These are phyloP conservation scores for Aspergillus udagawae DNA, from an alignment of 2,329 filamentous ascomycete species.

Conservation along the genomic window DNA sequence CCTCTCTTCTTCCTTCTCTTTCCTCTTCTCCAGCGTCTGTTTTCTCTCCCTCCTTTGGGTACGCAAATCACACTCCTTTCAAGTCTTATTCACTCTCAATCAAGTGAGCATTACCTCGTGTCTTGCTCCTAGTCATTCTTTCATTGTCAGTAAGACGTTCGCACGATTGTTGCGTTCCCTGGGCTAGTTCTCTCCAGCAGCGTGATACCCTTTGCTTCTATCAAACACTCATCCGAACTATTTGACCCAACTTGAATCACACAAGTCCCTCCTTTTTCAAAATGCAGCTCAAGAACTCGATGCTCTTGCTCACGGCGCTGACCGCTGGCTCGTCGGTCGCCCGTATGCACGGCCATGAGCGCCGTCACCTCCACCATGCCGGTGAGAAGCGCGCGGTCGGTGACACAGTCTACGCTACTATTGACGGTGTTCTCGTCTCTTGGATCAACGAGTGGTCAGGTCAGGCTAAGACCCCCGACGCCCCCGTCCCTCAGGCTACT, in stretches of 20 bases:
- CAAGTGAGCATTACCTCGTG: slow-evolving; percentile 6
- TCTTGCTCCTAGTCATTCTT: slow-evolving; percentile 10
- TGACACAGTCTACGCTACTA: slow-evolving; percentile 29
- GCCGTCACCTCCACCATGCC: slow-evolving; percentile 30
- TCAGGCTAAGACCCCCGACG: slow-evolving; percentile 13
- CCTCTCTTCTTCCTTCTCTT: not conserved
- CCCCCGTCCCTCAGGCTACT: slow-evolving; percentile 13
- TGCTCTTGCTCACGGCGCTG: slow-evolving; percentile 34
- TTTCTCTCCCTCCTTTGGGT: slow-evolving; percentile 2
- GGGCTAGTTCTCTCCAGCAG: slow-evolving; percentile 3
- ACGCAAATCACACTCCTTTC: slow-evolving; percentile 15
- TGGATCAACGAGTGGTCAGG: slow-evolving; percentile 37
- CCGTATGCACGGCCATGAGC: slow-evolving; percentile 37
- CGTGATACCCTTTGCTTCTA: slow-evolving; percentile 4
- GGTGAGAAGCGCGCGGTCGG: slow-evolving; percentile 30
- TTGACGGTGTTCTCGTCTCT: slow-evolving; percentile 30
- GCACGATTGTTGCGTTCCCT: slow-evolving; percentile 6
- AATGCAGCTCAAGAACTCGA: slow-evolving; percentile 39
- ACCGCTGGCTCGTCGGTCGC: slow-evolving; percentile 34
- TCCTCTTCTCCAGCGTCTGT: not conserved
- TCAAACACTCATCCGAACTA: not conserved
- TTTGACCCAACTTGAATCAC: slow-evolving; percentile 1
- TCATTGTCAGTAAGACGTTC: slow-evolving; percentile 13
- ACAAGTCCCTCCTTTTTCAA: slow-evolving; percentile 7
- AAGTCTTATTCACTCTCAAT: slow-evolving; percentile 4